Base-by-base conservation (phyloP, 495 filamentous ascomycete genomes). In the Usnea hakonensis region DNA sequence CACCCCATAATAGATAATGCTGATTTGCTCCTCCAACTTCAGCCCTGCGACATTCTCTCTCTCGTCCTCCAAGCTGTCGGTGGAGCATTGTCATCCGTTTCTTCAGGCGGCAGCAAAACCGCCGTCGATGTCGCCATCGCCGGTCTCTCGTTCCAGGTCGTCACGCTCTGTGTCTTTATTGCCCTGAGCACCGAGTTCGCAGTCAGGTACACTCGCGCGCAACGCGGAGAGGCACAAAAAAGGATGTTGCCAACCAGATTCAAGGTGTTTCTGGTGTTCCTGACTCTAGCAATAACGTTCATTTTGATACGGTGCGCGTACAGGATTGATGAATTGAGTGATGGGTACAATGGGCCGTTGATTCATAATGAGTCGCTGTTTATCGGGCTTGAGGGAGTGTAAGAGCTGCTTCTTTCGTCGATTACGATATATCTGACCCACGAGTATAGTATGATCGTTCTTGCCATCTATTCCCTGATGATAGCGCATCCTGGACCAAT, bases 11-110 rank as follows among this genome's bases (percentile, higher is more conserved):
- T 16, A 32, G 28, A 8, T 28, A 52, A 52, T 16, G 5, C 48
- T 52, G 48, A 52, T 28, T 19, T 16, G 7, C 7, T 3, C 0
- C 30, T 52, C 28, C n/a, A 19, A 17, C 5, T 5, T 9, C 21
- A 52, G 48, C 68, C 74, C 28, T 80, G 74, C 70, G 82, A 84
- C 60, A 54, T 83, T 55, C 30, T 77, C 60, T 77, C 76, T 28
- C 73, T 85, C 5, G 58, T 77, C 21, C 70, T 85, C 1, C 83
- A 85, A 67, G 78, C 76, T 2, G 71, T 71, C 17, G 83, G 83
- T 33, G 80, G 81, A 26, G 81, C 75, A 43, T 46, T 78, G 3
- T 77, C 75, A 13, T 72, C 76, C 1, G 36, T 55, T 5, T 65
- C 68, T 6, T 55, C 62, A 1, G 67, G 70, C 9, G 28, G 50